Base-by-base conservation (phyloP, 2,329 filamentous ascomycete genomes). In the Eutypa lata region DNA sequence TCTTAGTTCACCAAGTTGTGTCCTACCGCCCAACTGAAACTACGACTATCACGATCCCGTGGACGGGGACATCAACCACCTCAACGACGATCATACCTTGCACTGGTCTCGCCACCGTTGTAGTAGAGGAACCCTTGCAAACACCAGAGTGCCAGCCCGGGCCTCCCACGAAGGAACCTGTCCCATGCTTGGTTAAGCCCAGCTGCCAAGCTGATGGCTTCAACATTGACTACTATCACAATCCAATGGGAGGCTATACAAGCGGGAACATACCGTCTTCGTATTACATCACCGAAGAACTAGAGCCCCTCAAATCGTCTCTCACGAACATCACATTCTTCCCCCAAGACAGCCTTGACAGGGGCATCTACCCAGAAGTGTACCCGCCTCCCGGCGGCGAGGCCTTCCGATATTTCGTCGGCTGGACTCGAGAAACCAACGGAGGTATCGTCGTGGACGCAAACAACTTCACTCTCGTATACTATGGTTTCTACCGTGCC, bases 381-480 rank as follows among this genome's bases (percentile, higher is more conserved):
- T 28, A 31, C 45, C 44, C 24, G 5, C 16, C 22, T 18, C n/a
- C 26, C 18, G 45, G 45, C 8, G n/a, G 45, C 45, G 24, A 33
- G 19, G 21, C 22, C 18, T 26, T n/a, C 19, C 19, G 37, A 18
- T 45, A 50, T 22, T 46, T 2, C 8, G 37, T 33, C n/a, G 40
- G 49, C 14, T 50, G 49, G 49, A 45, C 42, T 31, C 49, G 49
- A 6, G 42, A 38, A 16, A 50, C 31, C 28, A 50, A 50, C 26
- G 49, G 49, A 18, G 31, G 19, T 18, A 46, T 50, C 28, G 38
- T n/a, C 10, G 49, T 50, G 18, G 42, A 46, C 42, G 49, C 49
- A 3, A 50, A 50, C 49, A 50, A 50, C 42, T 50, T 50, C 42
- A 46, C 49, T 11, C 49, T 50, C 49, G 28, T 46, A 1, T 50